Percentiles rank a stretch among this genome's conserved stretches.
phyloP scores from a whole-genome alignment of 2,329 filamentous ascomycete species.

The Dactylellina drechsleri region DNA sequence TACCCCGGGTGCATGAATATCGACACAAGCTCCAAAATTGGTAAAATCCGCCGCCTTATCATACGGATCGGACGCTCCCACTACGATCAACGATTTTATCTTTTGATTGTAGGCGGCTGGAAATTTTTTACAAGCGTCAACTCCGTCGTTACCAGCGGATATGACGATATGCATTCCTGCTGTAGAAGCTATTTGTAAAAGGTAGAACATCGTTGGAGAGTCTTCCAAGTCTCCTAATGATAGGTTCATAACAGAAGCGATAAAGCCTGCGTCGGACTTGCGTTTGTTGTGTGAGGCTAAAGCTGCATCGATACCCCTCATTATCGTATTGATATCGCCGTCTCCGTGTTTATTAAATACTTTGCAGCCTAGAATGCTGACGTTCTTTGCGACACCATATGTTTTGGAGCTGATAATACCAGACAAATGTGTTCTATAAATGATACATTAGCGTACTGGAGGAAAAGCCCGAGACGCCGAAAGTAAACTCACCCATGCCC shows the following conservation, averaged over 20 bases:
- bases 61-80: conserved; percentile 61
- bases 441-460: neutral
- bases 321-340: conserved; percentile 65
- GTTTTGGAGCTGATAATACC: conserved; percentile 57
- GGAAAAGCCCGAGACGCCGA: neutral
- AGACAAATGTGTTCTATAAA: conserved; percentile 55
- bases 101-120: conserved; percentile 61
- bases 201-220: conserved; percentile 65
- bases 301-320: conserved; percentile 63
- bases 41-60: conserved; percentile 62
- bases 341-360: conserved; percentile 61
- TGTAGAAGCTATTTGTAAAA: conserved; percentile 64
- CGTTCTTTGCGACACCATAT: conserved; percentile 65
- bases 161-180: conserved; percentile 63
- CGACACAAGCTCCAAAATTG: conserved; percentile 66
- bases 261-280: conserved; percentile 60
- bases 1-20: conserved; percentile 70
- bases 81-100: conserved; percentile 62
- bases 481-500: conserved; percentile 66
- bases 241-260: conserved; percentile 67
- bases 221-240: conserved; percentile 66
- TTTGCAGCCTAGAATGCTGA: conserved; percentile 64
- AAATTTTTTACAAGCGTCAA: conserved; percentile 56
- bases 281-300: conserved; percentile 63
- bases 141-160: conserved; percentile 62